Evolutionary conservation across 257 asterid species (phyloP).

Genomic region (Solanum phureja): DNA sequence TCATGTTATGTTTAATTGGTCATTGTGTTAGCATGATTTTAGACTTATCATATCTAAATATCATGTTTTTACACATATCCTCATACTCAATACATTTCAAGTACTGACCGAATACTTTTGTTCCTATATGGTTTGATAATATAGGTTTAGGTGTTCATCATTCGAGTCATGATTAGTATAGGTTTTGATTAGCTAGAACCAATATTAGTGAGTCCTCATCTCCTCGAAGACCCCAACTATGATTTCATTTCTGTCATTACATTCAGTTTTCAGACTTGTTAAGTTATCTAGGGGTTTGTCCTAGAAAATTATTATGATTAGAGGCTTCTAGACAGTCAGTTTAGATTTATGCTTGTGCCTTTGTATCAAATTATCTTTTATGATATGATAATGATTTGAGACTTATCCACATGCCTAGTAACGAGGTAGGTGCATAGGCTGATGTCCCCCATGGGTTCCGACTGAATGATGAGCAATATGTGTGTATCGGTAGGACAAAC

Average conservation of each 20-base stretch:
- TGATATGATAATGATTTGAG: too few species aligned
- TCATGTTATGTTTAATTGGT: neutral
- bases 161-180: neutral
- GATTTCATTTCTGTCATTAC: neutral
- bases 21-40: too few species aligned
- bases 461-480: neutral
- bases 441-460: neutral
- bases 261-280: too few species aligned
- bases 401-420: neutral
- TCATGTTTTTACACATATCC: neutral
- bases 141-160: neutral
- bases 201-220: too few species aligned
- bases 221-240: neutral
- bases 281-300: neutral
- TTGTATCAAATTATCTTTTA: too few species aligned
- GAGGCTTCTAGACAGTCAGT: neutral
- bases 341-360: neutral
- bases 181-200: neutral
- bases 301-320: too few species aligned
- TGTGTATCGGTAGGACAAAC: neutral
- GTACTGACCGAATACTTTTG: too few species aligned
- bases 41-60: too few species aligned
- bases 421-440: neutral
- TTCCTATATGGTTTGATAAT: neutral
- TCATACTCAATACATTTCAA: too few species aligned